Base-by-base conservation (phyloP, 2,329 filamentous ascomycete genomes). In the Ceratocystis smalleyi region DNA sequence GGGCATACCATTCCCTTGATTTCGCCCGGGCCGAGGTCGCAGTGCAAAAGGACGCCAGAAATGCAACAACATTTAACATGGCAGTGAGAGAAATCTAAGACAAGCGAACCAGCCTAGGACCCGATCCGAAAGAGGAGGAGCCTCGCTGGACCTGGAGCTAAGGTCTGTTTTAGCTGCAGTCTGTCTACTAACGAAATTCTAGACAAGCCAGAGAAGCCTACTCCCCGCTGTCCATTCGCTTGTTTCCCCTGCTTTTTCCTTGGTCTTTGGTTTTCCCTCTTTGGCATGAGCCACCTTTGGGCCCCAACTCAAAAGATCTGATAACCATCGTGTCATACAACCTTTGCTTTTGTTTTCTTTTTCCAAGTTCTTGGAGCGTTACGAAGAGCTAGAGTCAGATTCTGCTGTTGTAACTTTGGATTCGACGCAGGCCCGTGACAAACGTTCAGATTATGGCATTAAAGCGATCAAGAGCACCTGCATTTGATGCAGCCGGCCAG, bases 401-500 rank as follows among this genome's bases (percentile, higher is more conserved):
- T 51, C 47, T n/a, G 6, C 54, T 35, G 54, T 35, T 24, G 59
- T 47, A 63, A 35, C 51, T 57, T 59, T 54, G 22, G 35, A 49
- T 64, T 57, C 54, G 40, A 60, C 65, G 51, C 64, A 40, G 59
- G 15, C 61, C 51, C 35, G 49, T 15, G 15, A 32, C 22, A n/a
- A 32, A 59, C 15, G 1, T 2, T 17, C 15, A 22, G 54, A 61
- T 15, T 15, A 59, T 64, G 54, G 24, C 19, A 12, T 59, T 19
- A 10, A 30, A 43, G 10, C 61, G 49, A 35, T 32, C 62, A 30
- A 54, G 47, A 40, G 22, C 40, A 3, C 22, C 49, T 40, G 62
- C 35, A 43, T 45, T 51, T 24, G 10, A 55, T 57, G 54, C 54
- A 30, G 12, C 12, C 7, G 27, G 17, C 2, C 24, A 35, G 15